Evolutionary conservation across 2,329 filamentous ascomycete genomes (phyloP).

Genomic region (Clathrospora elynae): DNA sequence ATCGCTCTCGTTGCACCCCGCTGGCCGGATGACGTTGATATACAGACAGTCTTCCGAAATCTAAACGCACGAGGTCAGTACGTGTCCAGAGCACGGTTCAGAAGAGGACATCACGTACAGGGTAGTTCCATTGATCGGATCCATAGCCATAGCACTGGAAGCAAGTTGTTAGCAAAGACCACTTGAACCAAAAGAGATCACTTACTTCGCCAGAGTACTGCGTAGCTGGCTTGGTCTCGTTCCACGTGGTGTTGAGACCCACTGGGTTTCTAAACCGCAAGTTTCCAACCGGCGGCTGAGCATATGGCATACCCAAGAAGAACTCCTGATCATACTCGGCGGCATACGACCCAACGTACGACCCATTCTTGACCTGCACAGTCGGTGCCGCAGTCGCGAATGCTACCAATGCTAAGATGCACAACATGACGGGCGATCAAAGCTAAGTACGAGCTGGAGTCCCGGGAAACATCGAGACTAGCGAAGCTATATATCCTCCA

Average conservation of each 20-base stretch:
- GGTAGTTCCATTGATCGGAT: conserved; percentile 50
- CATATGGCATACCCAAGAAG: conserved; percentile 59
- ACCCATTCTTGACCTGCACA: conserved; percentile 52
- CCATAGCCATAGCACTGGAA: conserved; percentile 46
- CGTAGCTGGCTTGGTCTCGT: conserved; percentile 46
- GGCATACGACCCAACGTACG: conserved; percentile 48
- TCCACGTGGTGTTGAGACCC: conserved; percentile 52
- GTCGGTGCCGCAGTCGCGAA: conserved; percentile 32
- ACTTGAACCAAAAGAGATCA: not conserved
- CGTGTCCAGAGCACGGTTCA: not conserved
- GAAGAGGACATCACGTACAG: conserved; percentile 26
- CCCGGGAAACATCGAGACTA: not conserved
- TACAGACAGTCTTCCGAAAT: conserved; percentile 59
- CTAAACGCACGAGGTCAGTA: conserved; percentile 3
- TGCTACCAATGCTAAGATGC: conserved; percentile 15
- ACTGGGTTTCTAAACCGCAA: conserved; percentile 59
- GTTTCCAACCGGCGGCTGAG: conserved; percentile 44
- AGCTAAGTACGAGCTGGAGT: not conserved
- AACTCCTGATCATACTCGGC: conserved; percentile 52
- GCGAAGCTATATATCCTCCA: conserved; percentile 13
- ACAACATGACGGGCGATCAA: conserved; percentile 20
- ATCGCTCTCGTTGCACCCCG: conserved; percentile 31
- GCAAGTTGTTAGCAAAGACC: conserved; percentile 7
- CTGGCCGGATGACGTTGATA: conserved; percentile 58
- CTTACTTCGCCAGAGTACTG: conserved; percentile 32